Percentiles rank a stretch among this genome's conserved stretches.
Evolutionary conservation across 2,329 filamentous ascomycete species (phyloP).

Genomic region (Aspergillus sp.): DNA sequence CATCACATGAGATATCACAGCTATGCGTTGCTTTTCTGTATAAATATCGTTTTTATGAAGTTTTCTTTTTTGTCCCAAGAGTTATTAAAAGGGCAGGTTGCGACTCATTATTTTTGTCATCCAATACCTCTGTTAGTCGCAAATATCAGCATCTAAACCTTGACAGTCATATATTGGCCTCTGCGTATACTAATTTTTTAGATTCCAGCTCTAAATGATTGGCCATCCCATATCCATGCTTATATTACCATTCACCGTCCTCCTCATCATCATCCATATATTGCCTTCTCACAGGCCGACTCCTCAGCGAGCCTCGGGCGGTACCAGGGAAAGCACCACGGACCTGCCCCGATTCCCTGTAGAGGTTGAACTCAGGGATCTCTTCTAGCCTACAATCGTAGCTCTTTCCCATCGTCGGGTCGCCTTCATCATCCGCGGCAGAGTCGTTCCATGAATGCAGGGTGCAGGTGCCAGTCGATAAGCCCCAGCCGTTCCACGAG

Average conservation of each 20-base stretch:
- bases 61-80: too few species aligned
- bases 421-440: conserved; percentile 58
- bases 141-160: background rate
- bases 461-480: conserved; percentile 69
- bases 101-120: too few species aligned
- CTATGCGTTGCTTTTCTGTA: too few species aligned
- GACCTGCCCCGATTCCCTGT: conserved; percentile 10
- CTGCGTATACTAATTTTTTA: too few species aligned
- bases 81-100: too few species aligned
- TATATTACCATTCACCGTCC: conserved; percentile 9
- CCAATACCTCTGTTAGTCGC: too few species aligned
- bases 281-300: conserved; percentile 15
- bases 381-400: conserved; percentile 57
- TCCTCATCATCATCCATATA: conserved; percentile 9
- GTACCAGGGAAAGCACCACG: conserved; percentile 1
- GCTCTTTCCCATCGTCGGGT: conserved; percentile 53
- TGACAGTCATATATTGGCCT: too few species aligned
- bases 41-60: too few species aligned
- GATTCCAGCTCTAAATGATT: too few species aligned
- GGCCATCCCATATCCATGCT: background rate
- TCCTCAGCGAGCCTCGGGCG: conserved; percentile 12
- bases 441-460: conserved; percentile 74
- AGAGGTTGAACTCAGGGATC: conserved; percentile 41
- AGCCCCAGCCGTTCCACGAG: conserved; percentile 73
- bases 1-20: too few species aligned